phyloP scores from a whole-genome alignment of 306 rosid genomes.

The Medicago ruthenica region DNA sequence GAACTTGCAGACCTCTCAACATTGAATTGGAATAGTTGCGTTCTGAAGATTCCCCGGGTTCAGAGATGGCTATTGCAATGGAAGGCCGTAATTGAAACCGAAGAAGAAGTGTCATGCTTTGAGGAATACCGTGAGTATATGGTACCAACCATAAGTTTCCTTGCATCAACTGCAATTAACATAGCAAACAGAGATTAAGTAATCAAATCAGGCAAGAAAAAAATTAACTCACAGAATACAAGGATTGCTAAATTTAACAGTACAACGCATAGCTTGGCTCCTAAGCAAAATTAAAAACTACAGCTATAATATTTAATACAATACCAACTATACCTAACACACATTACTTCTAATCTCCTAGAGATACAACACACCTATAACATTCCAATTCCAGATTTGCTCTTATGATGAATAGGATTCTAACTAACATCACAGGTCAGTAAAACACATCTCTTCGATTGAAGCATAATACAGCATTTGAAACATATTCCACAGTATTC shows the following conservation, averaged over 20 bases:
- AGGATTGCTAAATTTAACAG: conserved; percentile 12
- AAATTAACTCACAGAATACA: neutral
- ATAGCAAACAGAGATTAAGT: conserved; percentile 24
- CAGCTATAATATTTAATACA: neutral
- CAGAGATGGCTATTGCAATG: conserved; percentile 75
- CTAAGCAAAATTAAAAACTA: conserved; percentile 3
- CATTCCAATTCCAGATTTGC: conserved; percentile 29
- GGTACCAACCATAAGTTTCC: conserved; percentile 88
- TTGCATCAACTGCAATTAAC: conserved; percentile 87
- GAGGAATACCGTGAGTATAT: conserved; percentile 74
- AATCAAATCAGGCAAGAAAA: conserved; percentile 10
- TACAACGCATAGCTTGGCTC: neutral
- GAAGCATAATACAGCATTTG: neutral
- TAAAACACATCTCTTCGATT: conserved; percentile 11
- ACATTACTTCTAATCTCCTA: conserved; percentile 23
- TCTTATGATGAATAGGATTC: neutral
- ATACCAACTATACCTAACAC: neutral
- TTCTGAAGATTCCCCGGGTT: conserved; percentile 79
- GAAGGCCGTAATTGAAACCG: conserved; percentile 82
- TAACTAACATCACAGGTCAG: neutral
- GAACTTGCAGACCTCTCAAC: conserved; percentile 75
- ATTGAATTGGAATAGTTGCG: conserved; percentile 67
- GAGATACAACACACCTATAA: conserved; percentile 8
- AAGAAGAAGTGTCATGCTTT: conserved; percentile 88
- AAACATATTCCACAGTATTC: conserved; percentile 12